A percentile compares a stretch with the other conserved stretches of the same genome.
Evolutionary conservation across 2,329 filamentous ascomycete genomes (phyloP).

Genomic region (Fusarium setosum): DNA sequence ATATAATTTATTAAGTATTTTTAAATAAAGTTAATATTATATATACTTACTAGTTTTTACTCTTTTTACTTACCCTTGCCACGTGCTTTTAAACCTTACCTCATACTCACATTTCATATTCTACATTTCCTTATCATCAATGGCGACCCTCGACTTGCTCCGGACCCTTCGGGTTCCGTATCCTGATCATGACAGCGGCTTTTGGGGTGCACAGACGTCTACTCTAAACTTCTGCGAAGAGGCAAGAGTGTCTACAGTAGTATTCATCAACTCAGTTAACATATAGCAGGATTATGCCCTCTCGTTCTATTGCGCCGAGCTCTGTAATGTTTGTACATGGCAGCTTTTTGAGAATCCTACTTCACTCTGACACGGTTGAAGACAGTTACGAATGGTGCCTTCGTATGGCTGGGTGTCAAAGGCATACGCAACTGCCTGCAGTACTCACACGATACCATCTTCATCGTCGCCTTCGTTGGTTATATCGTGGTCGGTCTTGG

Average conservation of each 20-base stretch:
- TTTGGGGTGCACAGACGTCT: conserved; percentile 77
- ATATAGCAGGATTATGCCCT: conserved; percentile 69
- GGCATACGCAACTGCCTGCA: conserved; percentile 79
- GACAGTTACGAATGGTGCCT: conserved; percentile 84
- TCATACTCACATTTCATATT: no score
- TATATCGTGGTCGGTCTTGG: conserved; percentile 66
- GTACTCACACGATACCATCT: conserved; percentile 80
- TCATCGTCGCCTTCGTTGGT: conserved; percentile 71
- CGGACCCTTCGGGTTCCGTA: conserved; percentile 50
- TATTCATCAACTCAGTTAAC: neutral
- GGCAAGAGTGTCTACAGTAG: conserved; percentile 52
- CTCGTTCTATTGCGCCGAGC: conserved; percentile 80
- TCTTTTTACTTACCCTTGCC: no score
- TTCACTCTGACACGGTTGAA: conserved; percentile 49
- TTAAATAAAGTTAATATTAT: no score
- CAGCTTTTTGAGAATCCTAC: neutral
- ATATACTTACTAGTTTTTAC: no score
- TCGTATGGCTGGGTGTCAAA: conserved; percentile 80
- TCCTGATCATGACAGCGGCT: conserved; percentile 61
- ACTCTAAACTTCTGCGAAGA: conserved; percentile 87
- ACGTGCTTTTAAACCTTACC: no score
- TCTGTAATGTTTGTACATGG: conserved; percentile 67
- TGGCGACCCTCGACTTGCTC: conserved; percentile 26
- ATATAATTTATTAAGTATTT: no score
- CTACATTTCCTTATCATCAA: neutral